Conservation (phyloP, 2,329 filamentous ascomycete genomes). For the Davidsoniella neocaledoniae region DNA sequence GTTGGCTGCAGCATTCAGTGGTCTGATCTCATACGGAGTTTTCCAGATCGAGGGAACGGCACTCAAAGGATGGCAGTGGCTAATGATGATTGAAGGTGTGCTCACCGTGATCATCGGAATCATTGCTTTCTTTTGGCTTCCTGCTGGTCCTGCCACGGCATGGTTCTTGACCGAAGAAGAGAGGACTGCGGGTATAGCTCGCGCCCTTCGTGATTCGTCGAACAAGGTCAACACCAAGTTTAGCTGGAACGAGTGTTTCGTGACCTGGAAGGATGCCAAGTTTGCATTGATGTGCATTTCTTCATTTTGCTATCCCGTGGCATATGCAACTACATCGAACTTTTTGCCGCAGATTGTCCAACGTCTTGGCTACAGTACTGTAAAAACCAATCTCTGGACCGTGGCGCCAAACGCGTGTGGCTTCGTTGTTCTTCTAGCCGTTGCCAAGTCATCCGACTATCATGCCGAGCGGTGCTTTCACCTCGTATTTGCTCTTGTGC, state of each 20-base stretch:
- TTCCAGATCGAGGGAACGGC: constrained; percentile 36
- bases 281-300: constrained; percentile 29
- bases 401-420: constrained; percentile 31
- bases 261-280: constrained; percentile 21
- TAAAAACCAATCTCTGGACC: constrained; percentile 32
- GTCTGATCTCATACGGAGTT: constrained; percentile 46
- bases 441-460: constrained; percentile 27
- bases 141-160: constrained; percentile 30
- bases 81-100: constrained; percentile 52
- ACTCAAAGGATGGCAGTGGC: constrained; percentile 45
- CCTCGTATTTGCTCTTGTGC: constrained; percentile 20
- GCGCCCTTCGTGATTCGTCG: constrained; percentile 29
- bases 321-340: constrained; percentile 25
- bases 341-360: constrained; percentile 31
- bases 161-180: constrained; percentile 29
- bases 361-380: constrained; percentile 25
- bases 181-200: constrained; percentile 26
- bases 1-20: constrained; percentile 51
- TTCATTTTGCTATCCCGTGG: constrained; percentile 30
- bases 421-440: constrained; percentile 26
- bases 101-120: constrained; percentile 22
- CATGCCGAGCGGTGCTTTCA: constrained; percentile 30
- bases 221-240: constrained; percentile 22
- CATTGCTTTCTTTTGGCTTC: constrained; percentile 20
- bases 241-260: constrained; percentile 24